Evolutionary conservation across 2,329 filamentous ascomycete genomes (phyloP).

Genomic region (Xylariaceae sp.): DNA sequence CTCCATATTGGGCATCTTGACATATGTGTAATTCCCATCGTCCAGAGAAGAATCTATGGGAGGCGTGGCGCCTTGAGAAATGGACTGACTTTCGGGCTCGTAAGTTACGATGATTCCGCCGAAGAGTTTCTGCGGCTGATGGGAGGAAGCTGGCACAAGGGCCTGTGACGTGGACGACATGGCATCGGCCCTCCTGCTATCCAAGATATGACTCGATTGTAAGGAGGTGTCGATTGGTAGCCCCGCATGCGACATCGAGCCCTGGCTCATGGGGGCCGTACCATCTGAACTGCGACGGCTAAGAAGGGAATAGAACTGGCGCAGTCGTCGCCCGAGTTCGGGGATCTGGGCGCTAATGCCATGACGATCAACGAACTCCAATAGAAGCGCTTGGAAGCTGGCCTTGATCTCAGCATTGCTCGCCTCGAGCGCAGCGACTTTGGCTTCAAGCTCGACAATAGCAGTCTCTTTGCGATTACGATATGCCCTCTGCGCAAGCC

Average conservation of each 20-base stretch:
- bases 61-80: conserved; percentile 1
- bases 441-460: conserved; percentile 65
- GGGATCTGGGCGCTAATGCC: conserved; percentile 55
- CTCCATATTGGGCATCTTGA: conserved; percentile 46
- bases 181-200: neutral
- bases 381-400: conserved; percentile 58
- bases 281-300: conserved; percentile 43
- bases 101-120: conserved; percentile 17
- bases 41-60: conserved; percentile 3
- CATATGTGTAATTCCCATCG: conserved; percentile 40
- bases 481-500: conserved; percentile 80
- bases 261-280: conserved; percentile 31
- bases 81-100: conserved; percentile 11
- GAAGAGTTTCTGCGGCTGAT: conserved; percentile 15
- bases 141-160: neutral
- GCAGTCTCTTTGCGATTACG: conserved; percentile 78
- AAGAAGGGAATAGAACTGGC: conserved; percentile 54
- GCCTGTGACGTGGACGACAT: neutral
- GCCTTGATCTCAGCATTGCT: conserved; percentile 70
- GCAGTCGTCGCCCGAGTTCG: conserved; percentile 53
- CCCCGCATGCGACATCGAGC: conserved; percentile 15
- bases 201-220: neutral
- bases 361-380: conserved; percentile 54
- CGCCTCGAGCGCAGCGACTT: conserved; percentile 63
- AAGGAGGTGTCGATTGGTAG: neutral